phyloP scores from a whole-genome alignment of 2,329 filamentous ascomycete genomes.

The Paraphoma sp. region DNA sequence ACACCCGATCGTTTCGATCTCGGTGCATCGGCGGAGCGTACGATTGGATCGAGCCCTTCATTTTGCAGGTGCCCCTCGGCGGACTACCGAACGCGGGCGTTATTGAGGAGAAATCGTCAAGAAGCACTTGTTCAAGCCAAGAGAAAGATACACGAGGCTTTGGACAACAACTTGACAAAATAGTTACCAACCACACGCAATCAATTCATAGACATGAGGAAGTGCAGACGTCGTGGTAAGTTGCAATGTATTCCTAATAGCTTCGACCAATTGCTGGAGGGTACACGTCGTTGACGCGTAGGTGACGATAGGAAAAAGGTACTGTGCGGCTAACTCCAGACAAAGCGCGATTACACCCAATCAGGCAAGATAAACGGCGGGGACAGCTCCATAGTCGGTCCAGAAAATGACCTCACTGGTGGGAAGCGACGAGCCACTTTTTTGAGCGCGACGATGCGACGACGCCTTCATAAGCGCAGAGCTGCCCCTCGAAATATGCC shows the following conservation, averaged over 20 bases:
- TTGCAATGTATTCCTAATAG: no score
- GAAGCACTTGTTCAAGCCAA: background rate
- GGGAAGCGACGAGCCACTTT: slow-evolving; percentile 33
- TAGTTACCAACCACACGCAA: no score
- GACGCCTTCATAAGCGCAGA: slow-evolving; percentile 32
- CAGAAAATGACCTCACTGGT: slow-evolving; percentile 44
- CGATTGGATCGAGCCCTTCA: background rate
- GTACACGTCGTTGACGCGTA: slow-evolving; percentile 29
- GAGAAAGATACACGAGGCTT: background rate
- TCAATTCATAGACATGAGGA: no score
- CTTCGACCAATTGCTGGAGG: background rate
- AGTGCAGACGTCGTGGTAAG: no score
- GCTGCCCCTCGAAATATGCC: slow-evolving; percentile 32
- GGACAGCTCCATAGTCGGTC: slow-evolving; percentile 16
- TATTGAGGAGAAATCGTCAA: background rate
- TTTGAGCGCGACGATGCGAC: slow-evolving; percentile 19
- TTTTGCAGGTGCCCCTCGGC: background rate
- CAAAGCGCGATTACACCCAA: slow-evolving; percentile 20
- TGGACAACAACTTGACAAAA: slow-evolving; percentile 2
- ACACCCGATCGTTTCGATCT: slow-evolving; percentile 1
- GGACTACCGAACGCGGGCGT: background rate
- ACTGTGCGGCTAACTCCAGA: slow-evolving; percentile 13
- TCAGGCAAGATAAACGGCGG: slow-evolving; percentile 23
- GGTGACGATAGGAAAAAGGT: slow-evolving; percentile 26
- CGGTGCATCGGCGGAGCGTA: background rate